Evolutionary conservation across 2,329 filamentous ascomycete genomes (phyloP), one percentile per base, ranked within the genome.

Genomic region (Mollisiaceae sp.): DNA sequence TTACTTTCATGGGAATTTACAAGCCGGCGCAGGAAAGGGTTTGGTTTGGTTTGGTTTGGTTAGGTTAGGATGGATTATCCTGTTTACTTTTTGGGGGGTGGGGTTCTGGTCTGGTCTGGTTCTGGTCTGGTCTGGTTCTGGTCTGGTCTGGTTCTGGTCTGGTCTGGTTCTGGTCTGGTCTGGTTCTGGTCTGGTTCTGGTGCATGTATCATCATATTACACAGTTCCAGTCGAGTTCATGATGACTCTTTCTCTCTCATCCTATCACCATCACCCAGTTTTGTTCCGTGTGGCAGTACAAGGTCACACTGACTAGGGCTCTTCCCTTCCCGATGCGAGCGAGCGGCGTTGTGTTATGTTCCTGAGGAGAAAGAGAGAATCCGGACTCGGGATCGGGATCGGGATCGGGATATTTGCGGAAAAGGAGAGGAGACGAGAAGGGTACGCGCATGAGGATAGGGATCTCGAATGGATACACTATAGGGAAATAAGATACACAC

Each of bases 281-380:
- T 32, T 32, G 27, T n/a, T n/a, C 22, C 52, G 70, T 72, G 70
- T 71, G 70, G 67, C 69, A 71, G 64, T 71, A 71, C 69, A 67
- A 57, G 61, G 65, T 69, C 60, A 45, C 43, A 68, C 65, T 38
- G 62, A 68, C 68, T 6, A 59, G 69, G 70, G 69, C n/a, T 24
- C 64, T 38, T 43, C 56, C n/a, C n/a, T n/a, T n/a, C n/a, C n/a
- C n/a, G n/a, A n/a, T n/a, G n/a, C n/a, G n/a, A n/a, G n/a, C n/a
- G n/a, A n/a, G 41, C 41, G 14, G 41, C n/a, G 15, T 43, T 43
- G 45, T 22, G 20, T 43, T 43, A 20, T 22, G 20, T 22, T 20
- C 45, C 20, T 24, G 45, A 50, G 22, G 6, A n/a, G 11, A 20
- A 27, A 9, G 45, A 12, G 11, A n/a, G n/a, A 50, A n/a, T 50